phyloP scores from a whole-genome alignment of 2,329 filamentous ascomycete genomes.

The Penicillium janthinellum region DNA sequence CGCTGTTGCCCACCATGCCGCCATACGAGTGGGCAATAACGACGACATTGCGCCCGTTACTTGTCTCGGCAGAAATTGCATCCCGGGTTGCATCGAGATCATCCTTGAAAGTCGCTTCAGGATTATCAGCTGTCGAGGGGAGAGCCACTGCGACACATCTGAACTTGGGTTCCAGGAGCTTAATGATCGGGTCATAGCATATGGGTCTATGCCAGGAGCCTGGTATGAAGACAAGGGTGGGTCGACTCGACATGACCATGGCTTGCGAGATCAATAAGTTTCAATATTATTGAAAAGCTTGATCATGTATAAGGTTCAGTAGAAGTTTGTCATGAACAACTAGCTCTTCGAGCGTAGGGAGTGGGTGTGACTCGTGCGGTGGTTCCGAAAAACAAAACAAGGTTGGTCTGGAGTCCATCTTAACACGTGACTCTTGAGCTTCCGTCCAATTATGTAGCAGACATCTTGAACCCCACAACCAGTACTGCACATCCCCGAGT shows the following conservation, averaged over 20 bases:
- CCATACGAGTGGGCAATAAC: slow-evolving; percentile 55
- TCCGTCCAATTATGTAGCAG: too few relatives aligned
- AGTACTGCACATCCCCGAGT: too few relatives aligned
- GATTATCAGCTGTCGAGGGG: slow-evolving; percentile 42
- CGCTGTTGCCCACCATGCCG: slow-evolving; percentile 51
- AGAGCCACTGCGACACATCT: slow-evolving; percentile 43
- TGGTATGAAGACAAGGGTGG: slow-evolving; percentile 50
- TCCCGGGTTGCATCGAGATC: slow-evolving; percentile 46
- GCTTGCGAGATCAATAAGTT: neutral
- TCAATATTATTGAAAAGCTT: neutral
- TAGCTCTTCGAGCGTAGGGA: neutral
- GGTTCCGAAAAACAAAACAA: neutral
- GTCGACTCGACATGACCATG: slow-evolving; percentile 8
- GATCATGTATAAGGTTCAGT: neutral
- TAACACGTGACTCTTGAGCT: too few relatives aligned
- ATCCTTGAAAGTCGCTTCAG: slow-evolving; percentile 43
- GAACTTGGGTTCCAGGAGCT: slow-evolving; percentile 36
- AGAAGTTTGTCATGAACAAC: neutral
- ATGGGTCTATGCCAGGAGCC: slow-evolving; percentile 52
- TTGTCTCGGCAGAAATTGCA: slow-evolving; percentile 41
- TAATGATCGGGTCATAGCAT: slow-evolving; percentile 41
- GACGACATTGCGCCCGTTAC: slow-evolving; percentile 47
- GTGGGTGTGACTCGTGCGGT: neutral
- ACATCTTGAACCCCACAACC: too few relatives aligned
- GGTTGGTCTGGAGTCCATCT: too few relatives aligned